A percentile compares a stretch with the other conserved stretches of the same genome.
Evolutionary conservation across 2,329 filamentous ascomycete genomes (phyloP).

Genomic region (Aspergillus quadrilineatus): DNA sequence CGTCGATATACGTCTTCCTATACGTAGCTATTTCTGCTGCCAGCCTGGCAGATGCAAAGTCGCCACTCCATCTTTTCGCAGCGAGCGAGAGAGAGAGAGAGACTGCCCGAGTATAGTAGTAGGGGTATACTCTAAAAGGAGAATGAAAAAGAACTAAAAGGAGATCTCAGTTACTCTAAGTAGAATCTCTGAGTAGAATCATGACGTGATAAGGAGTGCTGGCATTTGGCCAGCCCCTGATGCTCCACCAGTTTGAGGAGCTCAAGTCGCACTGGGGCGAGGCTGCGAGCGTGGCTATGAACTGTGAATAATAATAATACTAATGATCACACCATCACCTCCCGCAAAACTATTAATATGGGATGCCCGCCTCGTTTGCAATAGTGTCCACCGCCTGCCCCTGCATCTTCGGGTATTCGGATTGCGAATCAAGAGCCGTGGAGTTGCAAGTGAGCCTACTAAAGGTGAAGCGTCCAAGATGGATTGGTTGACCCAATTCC

Average conservation of each 20-base stretch:
- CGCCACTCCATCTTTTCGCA: neutral
- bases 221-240: neutral
- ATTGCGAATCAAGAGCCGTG: slow-evolving; percentile 1
- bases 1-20: slow-evolving; percentile 3
- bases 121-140: too few species aligned
- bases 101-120: too few species aligned
- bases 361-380: neutral
- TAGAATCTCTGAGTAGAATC: too few species aligned
- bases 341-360: too few species aligned
- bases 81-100: too few species aligned
- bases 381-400: neutral
- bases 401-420: neutral
- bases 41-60: neutral
- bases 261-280: neutral
- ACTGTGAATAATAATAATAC: too few species aligned
- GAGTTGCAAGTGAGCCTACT: neutral
- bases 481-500: neutral
- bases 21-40: slow-evolving; percentile 1
- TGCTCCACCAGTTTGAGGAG: slow-evolving; percentile 2
- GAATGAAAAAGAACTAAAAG: neutral
- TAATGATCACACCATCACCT: neutral
- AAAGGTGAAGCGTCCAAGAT: neutral
- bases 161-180: neutral
- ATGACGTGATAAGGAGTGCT: slow-evolving; percentile 2
- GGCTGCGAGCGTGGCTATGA: slow-evolving; percentile 1